These are phyloP conservation scores for Hypoxylon fuscum DNA, from an alignment of 495 filamentous ascomycete species.

Conservation along the genomic window DNA sequence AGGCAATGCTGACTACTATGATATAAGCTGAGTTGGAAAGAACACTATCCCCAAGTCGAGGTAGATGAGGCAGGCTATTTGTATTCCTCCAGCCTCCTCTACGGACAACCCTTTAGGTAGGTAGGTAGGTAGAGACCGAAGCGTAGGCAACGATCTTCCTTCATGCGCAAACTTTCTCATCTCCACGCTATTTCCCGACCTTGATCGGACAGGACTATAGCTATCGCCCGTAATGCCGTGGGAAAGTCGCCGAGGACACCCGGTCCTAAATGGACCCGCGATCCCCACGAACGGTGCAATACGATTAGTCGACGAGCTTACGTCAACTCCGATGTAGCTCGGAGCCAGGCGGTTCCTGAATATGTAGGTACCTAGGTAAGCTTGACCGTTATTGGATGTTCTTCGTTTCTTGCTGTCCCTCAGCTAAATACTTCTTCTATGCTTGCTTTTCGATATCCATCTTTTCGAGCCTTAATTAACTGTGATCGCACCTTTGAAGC, in stretches of 20 bases:
- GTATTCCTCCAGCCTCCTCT: neutral
- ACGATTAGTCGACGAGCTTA: constrained; percentile 16
- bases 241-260: neutral
- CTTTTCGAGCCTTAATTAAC: too few species aligned
- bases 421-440: too few species aligned
- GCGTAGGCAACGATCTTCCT: neutral
- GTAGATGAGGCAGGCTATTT: constrained; percentile 9
- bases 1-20: too few species aligned
- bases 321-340: constrained; percentile 34
- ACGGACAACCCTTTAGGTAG: neutral
- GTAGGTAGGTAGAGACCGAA: neutral
- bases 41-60: neutral
- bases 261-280: constrained; percentile 7
- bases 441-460: too few species aligned
- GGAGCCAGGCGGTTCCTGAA: constrained; percentile 12
- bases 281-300: constrained; percentile 24
- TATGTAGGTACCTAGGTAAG: neutral
- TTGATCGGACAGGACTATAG: constrained; percentile 1
- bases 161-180: neutral
- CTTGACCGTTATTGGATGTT: too few species aligned
- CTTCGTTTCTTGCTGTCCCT: too few species aligned
- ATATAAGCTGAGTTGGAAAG: neutral
- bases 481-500: too few species aligned
- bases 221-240: neutral
- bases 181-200: constrained; percentile 11